These are phyloP conservation scores for Noccaea caerulescens DNA, from an alignment of 345 rosid genomes.

Conservation along the genomic window DNA sequence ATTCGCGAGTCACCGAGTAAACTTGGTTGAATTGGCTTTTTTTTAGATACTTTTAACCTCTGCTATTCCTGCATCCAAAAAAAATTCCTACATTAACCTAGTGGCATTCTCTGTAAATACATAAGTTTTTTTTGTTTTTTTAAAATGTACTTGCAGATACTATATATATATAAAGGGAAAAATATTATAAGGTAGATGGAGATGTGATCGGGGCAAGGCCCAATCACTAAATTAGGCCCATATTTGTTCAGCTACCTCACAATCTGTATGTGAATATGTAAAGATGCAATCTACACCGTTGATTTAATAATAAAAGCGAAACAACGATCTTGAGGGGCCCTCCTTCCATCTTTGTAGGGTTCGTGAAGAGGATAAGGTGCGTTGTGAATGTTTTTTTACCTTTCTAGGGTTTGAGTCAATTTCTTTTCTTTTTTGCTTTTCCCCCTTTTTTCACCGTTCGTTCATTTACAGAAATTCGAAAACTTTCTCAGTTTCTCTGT, in stretches of 20 bases:
- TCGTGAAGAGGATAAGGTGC: constrained; percentile 39
- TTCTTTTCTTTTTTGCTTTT: background rate
- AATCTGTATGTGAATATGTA: background rate
- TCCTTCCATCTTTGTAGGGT: constrained; percentile 38
- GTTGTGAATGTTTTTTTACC: constrained; percentile 38
- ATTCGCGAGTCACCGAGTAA: too few species aligned
- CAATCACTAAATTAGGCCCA: constrained; percentile 16
- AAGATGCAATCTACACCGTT: constrained; percentile 40
- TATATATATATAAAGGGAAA: too few species aligned
- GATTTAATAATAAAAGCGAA: constrained; percentile 36
- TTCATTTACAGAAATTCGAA: background rate
- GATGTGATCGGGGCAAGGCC: background rate
- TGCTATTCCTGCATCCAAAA: too few species aligned
- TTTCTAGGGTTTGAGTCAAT: constrained; percentile 44
- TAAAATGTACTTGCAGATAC: too few species aligned
- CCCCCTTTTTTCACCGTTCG: constrained; percentile 3
- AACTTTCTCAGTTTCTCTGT: constrained; percentile 8
- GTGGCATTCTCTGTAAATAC: too few species aligned
- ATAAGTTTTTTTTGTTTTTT: too few species aligned
- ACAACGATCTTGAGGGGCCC: constrained; percentile 41
- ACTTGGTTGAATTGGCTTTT: too few species aligned
- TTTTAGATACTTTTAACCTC: too few species aligned
- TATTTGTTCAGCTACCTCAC: background rate
- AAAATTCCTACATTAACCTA: too few species aligned
- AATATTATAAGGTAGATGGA: background rate